phyloP scores from a whole-genome alignment of 805 yeast species.

The Ogataea corticis region DNA sequence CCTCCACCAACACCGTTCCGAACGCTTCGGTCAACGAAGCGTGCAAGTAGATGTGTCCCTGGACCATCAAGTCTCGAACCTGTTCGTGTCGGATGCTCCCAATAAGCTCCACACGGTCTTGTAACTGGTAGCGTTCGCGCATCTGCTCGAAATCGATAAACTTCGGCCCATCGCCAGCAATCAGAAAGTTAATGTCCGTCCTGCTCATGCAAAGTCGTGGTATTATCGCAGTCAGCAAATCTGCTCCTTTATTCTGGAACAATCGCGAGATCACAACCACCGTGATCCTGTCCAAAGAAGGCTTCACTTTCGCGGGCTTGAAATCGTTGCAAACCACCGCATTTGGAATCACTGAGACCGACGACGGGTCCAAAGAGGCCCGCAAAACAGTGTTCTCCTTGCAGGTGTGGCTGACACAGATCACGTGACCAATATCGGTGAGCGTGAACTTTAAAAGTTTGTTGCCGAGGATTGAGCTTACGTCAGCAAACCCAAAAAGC shows the following conservation, averaged over 20 bases:
- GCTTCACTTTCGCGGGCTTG: conserved; percentile 42
- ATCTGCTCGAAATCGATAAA: conserved; percentile 92
- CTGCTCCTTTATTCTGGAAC: conserved; percentile 97
- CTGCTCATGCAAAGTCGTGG: conserved; percentile 74
- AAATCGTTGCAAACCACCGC: conserved; percentile 89
- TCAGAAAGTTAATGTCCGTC: conserved; percentile 68
- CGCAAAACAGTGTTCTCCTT: conserved; percentile 93
- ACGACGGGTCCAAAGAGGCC: conserved; percentile 74
- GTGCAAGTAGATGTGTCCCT: conserved; percentile 91
- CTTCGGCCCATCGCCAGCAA: conserved; percentile 98
- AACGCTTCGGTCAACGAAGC: conserved; percentile 96
- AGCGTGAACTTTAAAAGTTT: conserved; percentile 80
- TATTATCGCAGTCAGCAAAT: conserved; percentile 75
- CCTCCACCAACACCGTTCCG: conserved; percentile 96
- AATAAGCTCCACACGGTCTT: conserved; percentile 80
- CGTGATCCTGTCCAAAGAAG: conserved; percentile 52
- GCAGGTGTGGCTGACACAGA: conserved; percentile 96
- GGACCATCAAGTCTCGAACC: conserved; percentile 88
- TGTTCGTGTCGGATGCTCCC: conserved; percentile 92
- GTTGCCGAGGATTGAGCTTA: conserved; percentile 81
- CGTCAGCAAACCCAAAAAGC: conserved; percentile 87
- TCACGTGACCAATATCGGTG: conserved; percentile 86
- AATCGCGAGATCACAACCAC: conserved; percentile 89
- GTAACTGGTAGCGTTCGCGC: conserved; percentile 82
- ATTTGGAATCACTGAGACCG: conserved; percentile 90